Percentiles rank a stretch among this genome's conserved stretches.
These are phyloP conservation scores for Ophiostoma sp. DNA, from an alignment of 2,329 filamentous ascomycete species.

Conservation along the genomic window DNA sequence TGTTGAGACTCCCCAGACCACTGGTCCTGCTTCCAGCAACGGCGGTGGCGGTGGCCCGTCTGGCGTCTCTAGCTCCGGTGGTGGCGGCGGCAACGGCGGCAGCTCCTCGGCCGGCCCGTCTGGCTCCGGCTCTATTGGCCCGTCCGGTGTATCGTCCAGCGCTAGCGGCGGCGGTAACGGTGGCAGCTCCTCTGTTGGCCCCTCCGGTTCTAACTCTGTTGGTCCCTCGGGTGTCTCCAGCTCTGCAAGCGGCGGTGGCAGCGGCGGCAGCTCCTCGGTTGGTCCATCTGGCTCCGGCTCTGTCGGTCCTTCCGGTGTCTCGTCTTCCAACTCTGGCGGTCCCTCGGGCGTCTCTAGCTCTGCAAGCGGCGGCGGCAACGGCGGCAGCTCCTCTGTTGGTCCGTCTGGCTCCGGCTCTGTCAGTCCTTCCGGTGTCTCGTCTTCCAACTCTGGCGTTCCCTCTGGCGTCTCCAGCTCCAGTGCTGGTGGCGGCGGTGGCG, in stretches of 20 bases:
- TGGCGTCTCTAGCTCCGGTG: background rate
- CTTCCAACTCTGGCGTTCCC: background rate
- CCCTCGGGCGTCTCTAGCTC: background rate
- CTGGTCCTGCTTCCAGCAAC: background rate
- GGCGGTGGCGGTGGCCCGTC: background rate
- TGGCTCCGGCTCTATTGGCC: background rate
- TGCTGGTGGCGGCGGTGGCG: background rate
- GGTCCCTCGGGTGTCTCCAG: background rate
- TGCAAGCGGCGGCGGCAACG: background rate
- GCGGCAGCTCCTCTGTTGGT: slow-evolving; percentile 14
- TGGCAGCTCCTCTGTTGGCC: background rate
- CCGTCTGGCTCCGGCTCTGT: background rate
- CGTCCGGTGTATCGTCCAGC: background rate
- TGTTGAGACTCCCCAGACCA: slow-evolving; percentile 18
- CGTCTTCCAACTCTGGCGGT: background rate
- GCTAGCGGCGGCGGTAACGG: background rate
- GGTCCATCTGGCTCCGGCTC: background rate
- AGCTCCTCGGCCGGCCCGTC: slow-evolving; percentile 15
- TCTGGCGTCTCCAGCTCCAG: background rate
- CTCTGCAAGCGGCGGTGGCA: slow-evolving; percentile 3
- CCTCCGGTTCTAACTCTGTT: background rate
- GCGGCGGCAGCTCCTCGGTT: slow-evolving; percentile 8
- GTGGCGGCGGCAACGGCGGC: background rate
- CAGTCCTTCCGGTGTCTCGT: background rate
- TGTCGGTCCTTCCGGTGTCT: background rate